Conservation (phyloP, 371 early-diverging fungal species). For the Batrachochytrium dendrobatidis region DNA sequence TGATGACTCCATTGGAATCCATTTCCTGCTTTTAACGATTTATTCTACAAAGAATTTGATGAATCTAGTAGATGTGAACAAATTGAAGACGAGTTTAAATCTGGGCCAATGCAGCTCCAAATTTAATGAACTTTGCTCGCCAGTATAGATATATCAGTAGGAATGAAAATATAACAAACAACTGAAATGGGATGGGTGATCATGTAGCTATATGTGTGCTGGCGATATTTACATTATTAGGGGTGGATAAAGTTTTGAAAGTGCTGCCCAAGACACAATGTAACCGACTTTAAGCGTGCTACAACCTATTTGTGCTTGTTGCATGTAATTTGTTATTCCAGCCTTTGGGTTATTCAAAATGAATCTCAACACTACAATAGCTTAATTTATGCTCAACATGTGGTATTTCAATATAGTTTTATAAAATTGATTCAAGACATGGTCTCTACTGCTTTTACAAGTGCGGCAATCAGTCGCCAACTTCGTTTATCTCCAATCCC, state of each 20-base stretch:
- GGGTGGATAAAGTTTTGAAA: not conserved
- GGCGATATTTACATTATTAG: too few relatives aligned
- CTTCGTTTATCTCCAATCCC: constrained; percentile 25
- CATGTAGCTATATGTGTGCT: too few relatives aligned
- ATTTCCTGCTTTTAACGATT: not conserved
- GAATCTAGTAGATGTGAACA: too few relatives aligned
- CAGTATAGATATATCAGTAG: not conserved
- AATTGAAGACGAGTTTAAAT: too few relatives aligned
- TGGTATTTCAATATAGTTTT: too few relatives aligned
- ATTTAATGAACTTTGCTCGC: not conserved
- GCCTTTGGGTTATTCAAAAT: too few relatives aligned
- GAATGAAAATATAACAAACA: not conserved
- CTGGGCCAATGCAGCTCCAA: not conserved
- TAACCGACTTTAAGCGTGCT: not conserved
- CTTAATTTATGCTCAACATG: not conserved
- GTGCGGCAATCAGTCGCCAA: constrained; percentile 21
- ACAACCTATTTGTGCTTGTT: not conserved
- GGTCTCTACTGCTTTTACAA: constrained; percentile 17
- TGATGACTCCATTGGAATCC: not conserved
- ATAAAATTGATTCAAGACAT: not conserved
- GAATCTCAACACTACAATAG: too few relatives aligned
- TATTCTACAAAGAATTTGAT: too few relatives aligned
- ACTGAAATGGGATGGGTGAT: too few relatives aligned
- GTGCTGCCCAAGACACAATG: not conserved
- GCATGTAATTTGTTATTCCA: too few relatives aligned